These are phyloP conservation scores for Xylariaceae sp. DNA, from an alignment of 2,329 filamentous ascomycete species.

Conservation along the genomic window DNA sequence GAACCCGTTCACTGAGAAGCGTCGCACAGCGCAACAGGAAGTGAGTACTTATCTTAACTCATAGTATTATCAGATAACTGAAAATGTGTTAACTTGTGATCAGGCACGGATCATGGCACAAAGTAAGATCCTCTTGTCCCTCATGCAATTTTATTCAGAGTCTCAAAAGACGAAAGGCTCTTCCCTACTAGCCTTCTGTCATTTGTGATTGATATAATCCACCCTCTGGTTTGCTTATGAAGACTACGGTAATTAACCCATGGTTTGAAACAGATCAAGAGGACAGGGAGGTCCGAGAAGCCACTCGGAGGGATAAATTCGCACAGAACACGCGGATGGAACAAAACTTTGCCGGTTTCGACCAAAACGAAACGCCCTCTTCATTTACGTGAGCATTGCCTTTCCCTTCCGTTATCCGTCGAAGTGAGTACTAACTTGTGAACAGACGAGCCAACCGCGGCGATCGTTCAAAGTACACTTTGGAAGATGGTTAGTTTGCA, in stretches of 20 bases:
- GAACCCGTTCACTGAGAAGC: slow-evolving; percentile 73
- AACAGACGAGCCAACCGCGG: slow-evolving; percentile 41
- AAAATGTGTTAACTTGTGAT: too few species aligned
- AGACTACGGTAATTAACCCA: slow-evolving; percentile 46
- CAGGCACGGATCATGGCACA: slow-evolving; percentile 15
- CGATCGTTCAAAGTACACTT: slow-evolving; percentile 70
- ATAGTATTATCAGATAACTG: too few species aligned
- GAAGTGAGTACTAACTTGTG: neutral
- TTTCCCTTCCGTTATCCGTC: too few species aligned
- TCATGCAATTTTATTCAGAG: neutral
- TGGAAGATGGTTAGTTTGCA: slow-evolving; percentile 54
- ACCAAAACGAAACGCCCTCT: slow-evolving; percentile 17
- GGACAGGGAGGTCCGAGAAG: slow-evolving; percentile 64
- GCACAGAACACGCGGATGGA: slow-evolving; percentile 54
- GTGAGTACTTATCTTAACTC: too few species aligned
- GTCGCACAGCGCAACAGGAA: slow-evolving; percentile 55
- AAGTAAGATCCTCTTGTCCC: neutral
- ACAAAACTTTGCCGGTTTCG: slow-evolving; percentile 43
- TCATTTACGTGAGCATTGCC: slow-evolving; percentile 20
- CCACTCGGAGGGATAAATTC: slow-evolving; percentile 55
- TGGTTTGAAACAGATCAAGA: slow-evolving; percentile 41
- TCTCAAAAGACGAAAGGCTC: too few species aligned
- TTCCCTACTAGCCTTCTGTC: neutral
- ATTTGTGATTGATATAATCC: neutral
- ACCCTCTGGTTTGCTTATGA: neutral